phyloP scores from a whole-genome alignment of 2,329 filamentous ascomycete species.

The Pezicula rhizophila region DNA sequence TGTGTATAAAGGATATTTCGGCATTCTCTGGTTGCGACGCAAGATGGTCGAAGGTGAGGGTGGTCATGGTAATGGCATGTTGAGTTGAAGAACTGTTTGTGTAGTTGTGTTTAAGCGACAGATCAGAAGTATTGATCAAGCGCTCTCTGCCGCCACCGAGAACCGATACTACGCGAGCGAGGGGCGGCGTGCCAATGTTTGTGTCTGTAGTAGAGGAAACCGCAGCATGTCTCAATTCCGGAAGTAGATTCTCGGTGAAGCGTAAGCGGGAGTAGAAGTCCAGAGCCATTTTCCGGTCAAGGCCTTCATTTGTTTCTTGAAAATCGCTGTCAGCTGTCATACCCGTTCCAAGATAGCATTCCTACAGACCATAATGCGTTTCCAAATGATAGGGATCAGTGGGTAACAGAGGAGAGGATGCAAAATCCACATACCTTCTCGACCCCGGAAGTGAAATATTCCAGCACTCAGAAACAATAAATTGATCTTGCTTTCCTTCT shows the following conservation, averaged over 20 bases:
- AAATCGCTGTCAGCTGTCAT: too few relatives aligned
- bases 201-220: too few relatives aligned
- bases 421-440: not conserved
- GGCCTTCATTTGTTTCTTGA: constrained; percentile 5
- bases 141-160: constrained; percentile 45
- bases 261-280: constrained; percentile 49
- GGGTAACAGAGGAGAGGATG: too few relatives aligned
- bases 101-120: constrained; percentile 12
- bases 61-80: constrained; percentile 20
- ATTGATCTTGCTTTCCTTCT: not conserved
- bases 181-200: constrained; percentile 36
- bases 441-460: not conserved
- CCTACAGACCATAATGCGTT: too few relatives aligned
- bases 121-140: constrained; percentile 35
- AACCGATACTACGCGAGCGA: constrained; percentile 46
- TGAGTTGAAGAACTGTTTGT: not conserved
- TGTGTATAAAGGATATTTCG: constrained; percentile 36
- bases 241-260: constrained; percentile 48
- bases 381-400: too few relatives aligned
- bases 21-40: constrained; percentile 37
- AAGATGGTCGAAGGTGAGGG: constrained; percentile 43
- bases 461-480: not conserved
- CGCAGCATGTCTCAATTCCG: constrained; percentile 31
- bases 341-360: too few relatives aligned
- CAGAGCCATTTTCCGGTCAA: constrained; percentile 5